Percentiles rank a stretch among this genome's conserved stretches.
Evolutionary conservation across 768 basidiomycete species (phyloP).

Genomic region (Lactarius trivialis): DNA sequence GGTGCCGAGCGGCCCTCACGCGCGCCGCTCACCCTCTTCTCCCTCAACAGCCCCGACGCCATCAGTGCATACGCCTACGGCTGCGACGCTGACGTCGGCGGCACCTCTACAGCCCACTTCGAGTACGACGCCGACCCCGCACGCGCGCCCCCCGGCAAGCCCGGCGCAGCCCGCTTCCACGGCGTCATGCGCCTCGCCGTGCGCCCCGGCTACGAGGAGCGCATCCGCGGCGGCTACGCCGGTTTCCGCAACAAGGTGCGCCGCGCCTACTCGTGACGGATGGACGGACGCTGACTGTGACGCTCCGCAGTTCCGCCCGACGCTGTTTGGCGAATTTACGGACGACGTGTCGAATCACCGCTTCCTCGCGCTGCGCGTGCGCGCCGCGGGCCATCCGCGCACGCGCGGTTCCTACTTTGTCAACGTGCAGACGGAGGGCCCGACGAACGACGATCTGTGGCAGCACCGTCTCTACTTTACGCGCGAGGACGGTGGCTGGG

Average conservation of each 20-base stretch:
- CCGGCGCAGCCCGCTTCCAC: conserved; percentile 62
- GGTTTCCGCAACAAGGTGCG: conserved; percentile 80
- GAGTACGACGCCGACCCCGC: conserved; percentile 53
- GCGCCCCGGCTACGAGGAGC: conserved; percentile 55
- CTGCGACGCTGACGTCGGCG: conserved; percentile 86
- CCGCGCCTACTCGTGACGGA: no score
- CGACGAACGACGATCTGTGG: conserved; percentile 81
- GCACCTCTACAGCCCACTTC: conserved; percentile 72
- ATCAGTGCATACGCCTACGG: conserved; percentile 65
- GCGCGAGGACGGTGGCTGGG: conserved; percentile 62
- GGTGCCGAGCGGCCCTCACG: conserved; percentile 62
- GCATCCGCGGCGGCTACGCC: conserved; percentile 80
- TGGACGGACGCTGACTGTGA: neutral
- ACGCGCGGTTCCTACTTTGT: conserved; percentile 85
- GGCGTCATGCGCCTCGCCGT: conserved; percentile 72
- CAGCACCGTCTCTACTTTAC: conserved; percentile 87
- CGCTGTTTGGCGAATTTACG: conserved; percentile 76
- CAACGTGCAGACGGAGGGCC: conserved; percentile 86
- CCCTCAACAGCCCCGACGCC: conserved; percentile 54
- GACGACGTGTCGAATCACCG: conserved; percentile 81
- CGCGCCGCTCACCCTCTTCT: conserved; percentile 56
- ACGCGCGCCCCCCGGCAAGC: conserved; percentile 35
- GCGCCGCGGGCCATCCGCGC: conserved; percentile 67
- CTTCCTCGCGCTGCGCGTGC: conserved; percentile 75
- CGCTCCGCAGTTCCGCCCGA: conserved; percentile 52